Conservation (phyloP, 345 rosid genomes). For the Conringia planisiliqua region DNA sequence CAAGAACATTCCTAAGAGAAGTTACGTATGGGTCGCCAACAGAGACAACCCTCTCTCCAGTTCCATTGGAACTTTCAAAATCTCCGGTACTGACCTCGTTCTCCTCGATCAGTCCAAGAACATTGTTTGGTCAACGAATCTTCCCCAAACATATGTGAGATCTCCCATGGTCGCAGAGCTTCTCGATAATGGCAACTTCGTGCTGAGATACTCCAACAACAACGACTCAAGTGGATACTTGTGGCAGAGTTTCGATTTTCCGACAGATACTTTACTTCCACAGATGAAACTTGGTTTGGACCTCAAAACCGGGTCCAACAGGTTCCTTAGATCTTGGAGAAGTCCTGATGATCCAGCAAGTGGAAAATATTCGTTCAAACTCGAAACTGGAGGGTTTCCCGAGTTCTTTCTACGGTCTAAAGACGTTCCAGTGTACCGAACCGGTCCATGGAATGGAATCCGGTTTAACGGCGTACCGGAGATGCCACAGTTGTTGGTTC, state of each 20-base stretch:
- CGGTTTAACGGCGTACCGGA: slow-evolving; percentile 64
- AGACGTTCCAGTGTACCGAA: slow-evolving; percentile 16
- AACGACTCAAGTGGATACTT: slow-evolving; percentile 9
- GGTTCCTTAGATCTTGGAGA: slow-evolving; percentile 59
- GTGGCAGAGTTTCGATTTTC: slow-evolving; percentile 76
- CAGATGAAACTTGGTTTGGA: slow-evolving; percentile 77
- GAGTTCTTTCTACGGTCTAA: slow-evolving; percentile 41
- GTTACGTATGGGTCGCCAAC: slow-evolving; percentile 79
- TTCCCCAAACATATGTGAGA: not conserved
- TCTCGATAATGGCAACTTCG: slow-evolving; percentile 57
- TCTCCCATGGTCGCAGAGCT: slow-evolving; percentile 48
- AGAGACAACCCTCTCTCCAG: slow-evolving; percentile 50
- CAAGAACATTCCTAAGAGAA: slow-evolving; percentile 44
- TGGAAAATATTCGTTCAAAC: slow-evolving; percentile 49
- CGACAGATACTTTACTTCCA: slow-evolving; percentile 64
- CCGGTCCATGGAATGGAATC: slow-evolving; percentile 67
- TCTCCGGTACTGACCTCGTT: slow-evolving; percentile 35
- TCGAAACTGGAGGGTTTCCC: slow-evolving; percentile 54
- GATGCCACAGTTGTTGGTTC: slow-evolving; percentile 43
- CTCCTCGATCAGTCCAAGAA: slow-evolving; percentile 32
- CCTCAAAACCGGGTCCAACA: slow-evolving; percentile 34
- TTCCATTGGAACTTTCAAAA: slow-evolving; percentile 43
- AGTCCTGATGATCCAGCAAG: slow-evolving; percentile 47
- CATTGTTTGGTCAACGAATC: slow-evolving; percentile 55
- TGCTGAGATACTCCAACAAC: slow-evolving; percentile 41